Percentiles rank a stretch among this genome's conserved stretches.
phyloP scores from a whole-genome alignment of 192 early-diverging fungal species.

The Entomortierella beljakovae region DNA sequence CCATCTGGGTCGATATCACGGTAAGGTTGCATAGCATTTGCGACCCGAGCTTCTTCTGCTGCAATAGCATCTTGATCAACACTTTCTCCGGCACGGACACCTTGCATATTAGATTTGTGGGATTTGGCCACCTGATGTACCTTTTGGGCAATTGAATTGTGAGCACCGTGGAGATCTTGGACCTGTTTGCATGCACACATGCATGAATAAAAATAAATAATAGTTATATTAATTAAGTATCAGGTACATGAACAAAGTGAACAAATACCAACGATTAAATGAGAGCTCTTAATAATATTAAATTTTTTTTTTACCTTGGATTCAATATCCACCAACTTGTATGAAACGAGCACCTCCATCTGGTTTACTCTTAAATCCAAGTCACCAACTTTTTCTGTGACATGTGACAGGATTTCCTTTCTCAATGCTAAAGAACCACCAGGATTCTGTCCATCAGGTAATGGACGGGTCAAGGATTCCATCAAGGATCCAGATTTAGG shows the following conservation, averaged over 20 bases:
- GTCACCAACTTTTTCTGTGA: slow-evolving; percentile 52
- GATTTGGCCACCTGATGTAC: slow-evolving; percentile 51
- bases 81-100: slow-evolving; percentile 31
- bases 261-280: too few species aligned
- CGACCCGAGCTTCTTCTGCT: slow-evolving; percentile 24
- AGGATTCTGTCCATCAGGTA: slow-evolving; percentile 37
- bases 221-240: too few species aligned
- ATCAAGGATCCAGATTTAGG: slow-evolving; percentile 38
- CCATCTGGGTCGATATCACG: slow-evolving; percentile 40
- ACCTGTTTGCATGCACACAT: slow-evolving; percentile 5
- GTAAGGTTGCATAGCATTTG: slow-evolving; percentile 34
- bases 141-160: slow-evolving; percentile 52
- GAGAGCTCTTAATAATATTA: too few species aligned
- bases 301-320: slow-evolving; percentile 33
- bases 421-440: slow-evolving; percentile 41
- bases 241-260: too few species aligned
- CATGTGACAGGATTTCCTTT: slow-evolving; percentile 48
- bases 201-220: not conserved
- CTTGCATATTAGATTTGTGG: slow-evolving; percentile 52
- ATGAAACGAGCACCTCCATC: slow-evolving; percentile 51
- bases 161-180: slow-evolving; percentile 52
- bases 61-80: slow-evolving; percentile 43
- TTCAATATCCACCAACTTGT: slow-evolving; percentile 52
- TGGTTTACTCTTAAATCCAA: slow-evolving; percentile 49
- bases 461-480: slow-evolving; percentile 31